Base-by-base conservation (phyloP, 2,329 filamentous ascomycete species). In the Exophiala viscosa region DNA sequence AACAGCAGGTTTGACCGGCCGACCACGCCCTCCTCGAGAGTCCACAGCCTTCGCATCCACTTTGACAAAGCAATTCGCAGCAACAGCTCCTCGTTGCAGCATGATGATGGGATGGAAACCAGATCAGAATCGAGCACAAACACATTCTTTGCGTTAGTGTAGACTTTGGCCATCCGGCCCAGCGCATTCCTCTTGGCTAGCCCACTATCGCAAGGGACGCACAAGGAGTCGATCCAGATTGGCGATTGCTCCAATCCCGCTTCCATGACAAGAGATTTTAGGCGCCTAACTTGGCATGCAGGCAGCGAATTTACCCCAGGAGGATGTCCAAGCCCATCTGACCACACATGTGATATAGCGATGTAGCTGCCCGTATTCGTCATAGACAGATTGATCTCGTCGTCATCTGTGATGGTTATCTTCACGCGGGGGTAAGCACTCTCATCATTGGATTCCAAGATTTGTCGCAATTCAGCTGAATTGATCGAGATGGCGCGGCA, bases 281-380 rank as follows among this genome's bases (percentile, higher is more conserved):
- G 8, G 8, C 23, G 40, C 15, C 48, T 23, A 5, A 50, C 3
- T n/a, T 50, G 48, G 33, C 48, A 50, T 31, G 18, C 35, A 9
- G 33, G 42, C 35, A 50, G 14, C 4, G 40, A 13, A 18, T 50
- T 50, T 2, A 45, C 32, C 5, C 36, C 31, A 2, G 31, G 32
- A 11, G 48, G 48, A 20, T 50, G 32, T 2, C 48, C 48, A 5
- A 50, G 15, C n/a, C 48, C 48, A 14, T 50, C 41, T 11, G 40
- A 45, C 48, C 48, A 50, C 13, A 50, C 48, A 20, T 50, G 48
- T 11, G 48, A 50, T 20, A 50, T 45, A 2, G 48, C 48, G 11
- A 50, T 40, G 5, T 45, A 35, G 3, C 31, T 28, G 23, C 23
- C 23, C 23, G 8, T 11, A 28, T 42, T 17, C 14, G 40, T 20